Base-by-base conservation (phyloP, 23 red algal species). In the Agarophyton chilense region DNA sequence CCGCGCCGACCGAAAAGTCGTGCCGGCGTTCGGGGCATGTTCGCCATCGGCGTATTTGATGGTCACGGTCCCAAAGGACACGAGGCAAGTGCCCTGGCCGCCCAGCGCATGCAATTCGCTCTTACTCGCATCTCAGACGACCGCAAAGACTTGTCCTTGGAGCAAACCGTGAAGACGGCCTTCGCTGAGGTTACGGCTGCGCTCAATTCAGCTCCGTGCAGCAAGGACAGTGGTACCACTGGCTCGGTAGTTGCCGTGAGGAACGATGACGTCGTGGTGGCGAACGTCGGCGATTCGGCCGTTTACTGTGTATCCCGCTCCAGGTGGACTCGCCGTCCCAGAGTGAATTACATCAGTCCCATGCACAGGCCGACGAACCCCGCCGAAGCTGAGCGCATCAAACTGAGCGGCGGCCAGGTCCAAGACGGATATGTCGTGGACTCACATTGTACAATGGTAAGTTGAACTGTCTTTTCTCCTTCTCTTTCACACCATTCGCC, bases 41-140 rank as follows among this genome's bases (percentile, higher is more conserved):
- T 89, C 42, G 70, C 71, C 43, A 77, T 89, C 11, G 84, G 84
- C 50, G 84, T 89, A 10, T 89, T 89, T 34, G 84, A 89, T 46
- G 84, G 84, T 3, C 84, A 89, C 28, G 84, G 84, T 40, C 54
- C 70, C 26, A 13, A 49, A 12, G 84, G 84, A 7, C 57, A 89
- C n/a, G 51, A 60, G 10, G 84, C 84, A 39, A 89, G 84, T 50
- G 55, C 39, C 10, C 35, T 89, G 25, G 83, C 83, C 35, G 53
- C 71, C 2, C 65, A 89, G 51, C 39, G 70, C 14, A 79, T 79
- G 71, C 50, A 45, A 35, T 79, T 67, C 28, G 52, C 67, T 14
- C 52, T 87, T 33, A 52, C 49, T 47, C 70, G 84, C n/a, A 53
- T 78, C 32, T 58, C 72, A 47, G 57, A 49, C 10, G 51, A 77